A percentile compares a stretch with the other conserved stretches of the same genome.
Conservation (phyloP, 768 basidiomycete genomes). For the Infundibulicybe gibba region DNA sequence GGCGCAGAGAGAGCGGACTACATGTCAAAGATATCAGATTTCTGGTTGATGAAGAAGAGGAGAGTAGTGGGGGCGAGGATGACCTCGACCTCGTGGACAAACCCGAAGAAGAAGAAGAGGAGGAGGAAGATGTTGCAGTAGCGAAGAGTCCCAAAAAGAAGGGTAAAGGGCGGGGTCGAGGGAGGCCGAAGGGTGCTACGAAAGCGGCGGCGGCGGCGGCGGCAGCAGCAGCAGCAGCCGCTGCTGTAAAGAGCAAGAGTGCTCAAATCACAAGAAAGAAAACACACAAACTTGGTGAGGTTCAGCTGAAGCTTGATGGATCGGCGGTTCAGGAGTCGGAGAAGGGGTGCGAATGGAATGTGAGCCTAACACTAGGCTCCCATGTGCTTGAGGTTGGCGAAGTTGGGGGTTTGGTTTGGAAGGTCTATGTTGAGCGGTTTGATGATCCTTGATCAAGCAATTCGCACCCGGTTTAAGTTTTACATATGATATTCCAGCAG, state of each 20-base stretch:
- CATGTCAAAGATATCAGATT: constrained; percentile 52
- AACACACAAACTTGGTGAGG: constrained; percentile 44
- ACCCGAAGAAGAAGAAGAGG: constrained; percentile 41
- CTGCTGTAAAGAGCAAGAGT: constrained; percentile 22
- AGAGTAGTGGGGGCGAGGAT: constrained; percentile 54
- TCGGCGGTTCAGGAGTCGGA: constrained; percentile 40
- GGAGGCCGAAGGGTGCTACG: constrained; percentile 24
- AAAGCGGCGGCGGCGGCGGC: constrained; percentile 23
- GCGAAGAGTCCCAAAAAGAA: constrained; percentile 40
- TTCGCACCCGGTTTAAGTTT: not conserved
- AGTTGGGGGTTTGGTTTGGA: constrained; percentile 67
- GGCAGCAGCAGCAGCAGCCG: constrained; percentile 17
- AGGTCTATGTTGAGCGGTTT: constrained; percentile 57
- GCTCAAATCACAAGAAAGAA: constrained; percentile 37
- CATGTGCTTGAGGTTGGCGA: constrained; percentile 74
- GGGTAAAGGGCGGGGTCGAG: constrained; percentile 34
- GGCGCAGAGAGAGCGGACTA: constrained; percentile 52
- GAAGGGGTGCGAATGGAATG: constrained; percentile 54
- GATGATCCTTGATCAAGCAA: constrained; percentile 8
- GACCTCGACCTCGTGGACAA: constrained; percentile 30
- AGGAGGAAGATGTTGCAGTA: constrained; percentile 37
- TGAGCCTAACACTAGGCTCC: constrained; percentile 53
- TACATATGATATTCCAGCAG: not conserved
- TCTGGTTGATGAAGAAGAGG: constrained; percentile 54
- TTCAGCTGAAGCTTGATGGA: constrained; percentile 67